These are phyloP conservation scores for Agrocybe pediades DNA, from an alignment of 768 basidiomycete genomes.

Conservation along the genomic window DNA sequence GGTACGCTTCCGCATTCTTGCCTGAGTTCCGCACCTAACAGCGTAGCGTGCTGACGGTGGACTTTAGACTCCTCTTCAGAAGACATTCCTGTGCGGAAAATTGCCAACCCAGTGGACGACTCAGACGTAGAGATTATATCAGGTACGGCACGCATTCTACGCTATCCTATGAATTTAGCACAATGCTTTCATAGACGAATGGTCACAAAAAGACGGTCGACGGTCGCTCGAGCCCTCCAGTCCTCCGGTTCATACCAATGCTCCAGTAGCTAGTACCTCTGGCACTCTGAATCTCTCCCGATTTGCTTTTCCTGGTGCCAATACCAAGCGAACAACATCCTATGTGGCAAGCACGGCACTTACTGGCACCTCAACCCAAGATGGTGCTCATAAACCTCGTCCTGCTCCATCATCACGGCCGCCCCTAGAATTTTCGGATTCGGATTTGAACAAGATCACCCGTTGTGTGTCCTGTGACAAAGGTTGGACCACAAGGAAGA, in stretches of 20 bases:
- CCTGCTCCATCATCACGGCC: constrained; percentile 3
- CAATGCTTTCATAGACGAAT: no score
- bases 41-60: no score
- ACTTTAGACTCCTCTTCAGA: no score
- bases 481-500: constrained; percentile 73
- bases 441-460: constrained; percentile 46
- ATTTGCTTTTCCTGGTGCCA: constrained; percentile 10
- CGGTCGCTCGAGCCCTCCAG: no score
- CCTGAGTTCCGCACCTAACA: no score
- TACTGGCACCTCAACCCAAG: not conserved
- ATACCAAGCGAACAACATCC: not conserved
- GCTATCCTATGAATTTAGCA: no score
- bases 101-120: no score
- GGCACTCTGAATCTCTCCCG: constrained; percentile 5
- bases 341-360: not conserved
- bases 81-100: no score
- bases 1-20: not conserved
- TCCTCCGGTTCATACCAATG: not conserved
- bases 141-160: no score
- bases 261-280: not conserved
- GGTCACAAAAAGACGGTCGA: no score
- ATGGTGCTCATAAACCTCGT: not conserved
- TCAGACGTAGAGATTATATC: no score
- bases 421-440: constrained; percentile 41
- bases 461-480: constrained; percentile 68